Evolutionary conservation across 768 basidiomycete genomes (phyloP), one percentile per base, ranked within the genome.

Genomic region (Suillus sp.): DNA sequence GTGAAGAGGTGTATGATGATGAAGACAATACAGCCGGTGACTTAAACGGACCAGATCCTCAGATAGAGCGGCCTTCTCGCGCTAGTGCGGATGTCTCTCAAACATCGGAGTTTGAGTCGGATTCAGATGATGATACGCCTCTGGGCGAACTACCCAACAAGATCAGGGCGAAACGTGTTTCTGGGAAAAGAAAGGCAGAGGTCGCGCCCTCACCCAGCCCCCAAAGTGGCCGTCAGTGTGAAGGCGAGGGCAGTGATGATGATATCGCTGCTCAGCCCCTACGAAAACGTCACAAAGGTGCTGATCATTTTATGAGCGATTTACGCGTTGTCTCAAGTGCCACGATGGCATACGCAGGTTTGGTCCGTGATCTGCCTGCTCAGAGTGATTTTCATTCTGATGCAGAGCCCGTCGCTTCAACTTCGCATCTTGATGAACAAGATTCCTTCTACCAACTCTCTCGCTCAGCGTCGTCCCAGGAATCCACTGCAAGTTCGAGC

Each of bases 61-160:
- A 18, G 20, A 13, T 2, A 25, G 50, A 32, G 3, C 30, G 20
- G 30, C n/a, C 50, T 5, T 30, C 42, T 34, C 14, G 34, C 13
- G 16, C 42, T n/a, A 18, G 34, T 22, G 30, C 18, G 30, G n/a
- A 3, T 16, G 59, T 7, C 42, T 60, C 22, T 56, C 34, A 30
- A 32, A 13, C n/a, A 8, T 54, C 22, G 6, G 30, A 42, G 18
- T 34, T 16, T 25, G 25, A 30, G 18, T n/a, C 32, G 25, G 14
- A 53, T 53, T n/a, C 20, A 11, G 51, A 59, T 59, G 53, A 60
- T 1, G 54, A 34, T 59, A 57, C 20, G 20, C 25, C 30, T 34
- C 22, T 60, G 54, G 59, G 18, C n/a, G 13, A 57, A 34, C 10
- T 60, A 7, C 11, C 0, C 18, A 11, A 13, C 18, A 57, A 40